Conservation (phyloP, 208 protist species). For the Acanthamoeba royreba region DNA sequence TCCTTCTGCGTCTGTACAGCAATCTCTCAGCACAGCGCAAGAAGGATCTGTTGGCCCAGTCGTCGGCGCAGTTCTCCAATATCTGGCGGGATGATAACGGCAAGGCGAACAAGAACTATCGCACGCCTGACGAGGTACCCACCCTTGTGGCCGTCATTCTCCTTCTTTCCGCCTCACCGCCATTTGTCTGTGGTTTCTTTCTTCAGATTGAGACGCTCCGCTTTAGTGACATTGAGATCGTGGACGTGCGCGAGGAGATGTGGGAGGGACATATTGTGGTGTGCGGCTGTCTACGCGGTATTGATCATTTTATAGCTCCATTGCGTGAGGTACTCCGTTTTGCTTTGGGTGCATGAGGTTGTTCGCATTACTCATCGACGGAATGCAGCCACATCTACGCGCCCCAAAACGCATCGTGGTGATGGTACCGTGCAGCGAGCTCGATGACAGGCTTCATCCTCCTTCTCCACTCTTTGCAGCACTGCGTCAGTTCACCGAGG, state of each 20-base stretch:
- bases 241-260: neutral
- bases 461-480: neutral
- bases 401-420: neutral
- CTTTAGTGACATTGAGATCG: neutral
- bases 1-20: too few species aligned
- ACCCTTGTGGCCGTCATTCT: neutral
- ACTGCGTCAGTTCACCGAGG: neutral
- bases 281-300: neutral
- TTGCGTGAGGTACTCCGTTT: neutral
- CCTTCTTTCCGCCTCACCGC: neutral
- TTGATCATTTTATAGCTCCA: neutral
- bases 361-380: neutral
- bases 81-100: neutral
- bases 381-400: neutral
- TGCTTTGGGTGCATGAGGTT: neutral
- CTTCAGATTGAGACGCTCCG: neutral
- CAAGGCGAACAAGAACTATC: neutral
- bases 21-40: too few species aligned
- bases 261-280: constrained; percentile 1
- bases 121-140: neutral
- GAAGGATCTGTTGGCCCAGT: neutral
- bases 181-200: too few species aligned
- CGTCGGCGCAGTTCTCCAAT: neutral
- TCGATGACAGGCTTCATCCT: neutral
- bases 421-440: neutral